Conservation (phyloP, 768 basidiomycete species). For the Tricholoma matsutake region DNA sequence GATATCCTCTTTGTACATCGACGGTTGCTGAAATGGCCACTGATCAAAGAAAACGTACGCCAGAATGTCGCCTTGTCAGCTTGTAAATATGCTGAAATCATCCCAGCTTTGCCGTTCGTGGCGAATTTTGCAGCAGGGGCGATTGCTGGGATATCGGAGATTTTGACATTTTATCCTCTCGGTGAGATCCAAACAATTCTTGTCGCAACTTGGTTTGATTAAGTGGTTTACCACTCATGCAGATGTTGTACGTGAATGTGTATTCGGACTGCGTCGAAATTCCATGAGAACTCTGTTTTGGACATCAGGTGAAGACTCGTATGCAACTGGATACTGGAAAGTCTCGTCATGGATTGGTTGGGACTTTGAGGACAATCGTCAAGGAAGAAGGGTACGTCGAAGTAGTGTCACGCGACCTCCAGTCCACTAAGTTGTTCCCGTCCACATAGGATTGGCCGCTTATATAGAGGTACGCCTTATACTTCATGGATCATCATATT, state of each 20-base stretch:
- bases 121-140: constrained; percentile 95
- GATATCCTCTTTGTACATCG: not conserved
- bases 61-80: not conserved
- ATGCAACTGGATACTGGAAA: constrained; percentile 96
- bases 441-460: constrained; percentile 57
- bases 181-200: constrained; percentile 40
- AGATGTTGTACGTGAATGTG: constrained; percentile 76
- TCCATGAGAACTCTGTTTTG: constrained; percentile 4
- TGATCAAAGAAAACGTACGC: constrained; percentile 33
- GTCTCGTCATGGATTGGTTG: constrained; percentile 69
- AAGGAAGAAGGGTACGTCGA: constrained; percentile 81
- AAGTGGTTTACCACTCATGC: constrained; percentile 3
- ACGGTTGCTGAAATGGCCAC: constrained; percentile 18
- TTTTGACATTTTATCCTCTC: constrained; percentile 85
- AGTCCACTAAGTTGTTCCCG: constrained; percentile 16
- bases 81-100: not conserved
- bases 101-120: constrained; percentile 72
- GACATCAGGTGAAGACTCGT: constrained; percentile 86
- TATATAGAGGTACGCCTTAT: constrained; percentile 73
- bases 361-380: constrained; percentile 80
- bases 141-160: constrained; percentile 88
- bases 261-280: constrained; percentile 7
- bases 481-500: not conserved
- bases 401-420: not conserved
- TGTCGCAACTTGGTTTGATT: not conserved